Evolutionary conservation across 768 basidiomycete genomes (phyloP).

Genomic region (Leucocoprinus leucothites): DNA sequence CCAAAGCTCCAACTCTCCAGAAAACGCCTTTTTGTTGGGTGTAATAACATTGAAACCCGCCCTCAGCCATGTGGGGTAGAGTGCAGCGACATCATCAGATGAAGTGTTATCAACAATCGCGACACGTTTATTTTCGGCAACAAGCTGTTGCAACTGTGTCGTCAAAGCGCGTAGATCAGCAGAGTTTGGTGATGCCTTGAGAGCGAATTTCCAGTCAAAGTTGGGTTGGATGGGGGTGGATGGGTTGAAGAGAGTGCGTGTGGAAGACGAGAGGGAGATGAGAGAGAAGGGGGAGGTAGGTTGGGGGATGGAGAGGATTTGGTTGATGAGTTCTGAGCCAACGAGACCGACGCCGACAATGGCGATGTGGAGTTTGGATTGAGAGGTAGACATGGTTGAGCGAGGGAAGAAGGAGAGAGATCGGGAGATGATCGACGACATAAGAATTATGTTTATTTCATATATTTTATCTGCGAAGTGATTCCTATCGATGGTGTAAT

Average conservation of each 20-base stretch:
- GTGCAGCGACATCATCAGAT: slow-evolving; percentile 70
- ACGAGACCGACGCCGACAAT: slow-evolving; percentile 93
- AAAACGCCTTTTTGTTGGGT: slow-evolving; percentile 97
- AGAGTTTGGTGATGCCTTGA: slow-evolving; percentile 40
- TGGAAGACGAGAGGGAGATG: slow-evolving; percentile 69
- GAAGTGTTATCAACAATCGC: slow-evolving; percentile 94
- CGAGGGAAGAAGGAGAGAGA: not conserved
- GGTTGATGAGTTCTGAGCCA: slow-evolving; percentile 81
- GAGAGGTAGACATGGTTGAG: slow-evolving; percentile 20
- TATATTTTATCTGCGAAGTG: not conserved
- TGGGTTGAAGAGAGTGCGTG: slow-evolving; percentile 51
- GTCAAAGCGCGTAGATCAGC: slow-evolving; percentile 48
- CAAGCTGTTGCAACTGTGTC: slow-evolving; percentile 43
- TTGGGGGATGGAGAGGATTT: slow-evolving; percentile 67
- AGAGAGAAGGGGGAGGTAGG: slow-evolving; percentile 56
- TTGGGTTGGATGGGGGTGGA: slow-evolving; percentile 39
- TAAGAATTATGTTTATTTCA: not conserved
- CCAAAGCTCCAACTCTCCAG: slow-evolving; percentile 66
- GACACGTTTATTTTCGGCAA: slow-evolving; percentile 43
- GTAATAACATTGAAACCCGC: slow-evolving; percentile 87
- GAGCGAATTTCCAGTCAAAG: slow-evolving; percentile 33
- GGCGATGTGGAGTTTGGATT: slow-evolving; percentile 52
- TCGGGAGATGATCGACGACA: slow-evolving; percentile 8
- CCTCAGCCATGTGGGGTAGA: slow-evolving; percentile 79
- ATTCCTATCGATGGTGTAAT: slow-evolving; percentile 8